Evolutionary conservation across 2,329 filamentous ascomycete species (phyloP).

Genomic region (Alternaria triticina): DNA sequence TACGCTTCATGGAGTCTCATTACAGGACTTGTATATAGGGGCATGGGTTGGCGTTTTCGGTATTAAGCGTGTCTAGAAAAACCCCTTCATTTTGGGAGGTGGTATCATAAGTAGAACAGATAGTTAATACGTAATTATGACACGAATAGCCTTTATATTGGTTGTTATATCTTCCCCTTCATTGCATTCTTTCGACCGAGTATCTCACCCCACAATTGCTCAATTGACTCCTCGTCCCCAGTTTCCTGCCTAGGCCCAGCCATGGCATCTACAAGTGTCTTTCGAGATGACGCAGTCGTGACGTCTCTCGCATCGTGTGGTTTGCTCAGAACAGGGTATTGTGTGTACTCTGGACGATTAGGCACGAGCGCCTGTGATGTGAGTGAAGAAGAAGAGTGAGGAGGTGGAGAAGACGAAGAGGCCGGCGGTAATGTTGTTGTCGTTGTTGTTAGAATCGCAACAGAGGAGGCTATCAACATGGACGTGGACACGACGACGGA

Average conservation of each 20-base stretch:
- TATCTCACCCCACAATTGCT: neutral
- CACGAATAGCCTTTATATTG: neutral
- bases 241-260: neutral
- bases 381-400: neutral
- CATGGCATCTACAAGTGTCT: neutral
- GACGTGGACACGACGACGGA: neutral
- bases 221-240: neutral
- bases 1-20: neutral
- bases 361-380: neutral
- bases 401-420: neutral
- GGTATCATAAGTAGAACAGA: neutral
- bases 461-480: neutral
- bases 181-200: neutral
- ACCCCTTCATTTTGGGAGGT: slow-evolving; percentile 1
- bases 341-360: neutral
- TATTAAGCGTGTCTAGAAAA: neutral
- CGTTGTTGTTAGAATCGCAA: neutral
- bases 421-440: neutral
- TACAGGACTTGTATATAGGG: neutral
- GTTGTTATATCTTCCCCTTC: neutral
- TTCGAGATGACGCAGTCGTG: neutral
- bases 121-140: slow-evolving; percentile 1
- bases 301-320: neutral
- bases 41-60: neutral
- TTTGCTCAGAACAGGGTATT: neutral